Evolutionary conservation across 208 protist genomes (phyloP).

Genomic region (Phytomonas sp.): DNA sequence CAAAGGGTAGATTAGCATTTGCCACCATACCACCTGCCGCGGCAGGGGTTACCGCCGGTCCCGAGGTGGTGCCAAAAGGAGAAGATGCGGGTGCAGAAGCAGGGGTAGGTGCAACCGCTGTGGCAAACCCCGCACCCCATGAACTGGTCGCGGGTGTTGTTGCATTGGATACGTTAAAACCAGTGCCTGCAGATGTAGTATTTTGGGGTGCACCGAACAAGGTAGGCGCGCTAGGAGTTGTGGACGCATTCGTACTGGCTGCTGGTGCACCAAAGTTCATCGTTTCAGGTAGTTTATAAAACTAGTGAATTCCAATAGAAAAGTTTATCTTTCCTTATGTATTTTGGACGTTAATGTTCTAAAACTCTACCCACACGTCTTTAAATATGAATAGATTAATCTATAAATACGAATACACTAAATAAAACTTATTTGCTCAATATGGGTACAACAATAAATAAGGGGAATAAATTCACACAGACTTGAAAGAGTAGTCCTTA

Average conservation of each 20-base stretch:
- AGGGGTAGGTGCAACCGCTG: constrained; percentile 16
- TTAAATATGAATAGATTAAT: background rate
- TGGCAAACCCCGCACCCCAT: constrained; percentile 13
- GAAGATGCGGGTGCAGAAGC: constrained; percentile 12
- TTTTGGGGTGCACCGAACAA: background rate
- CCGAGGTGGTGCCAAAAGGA: constrained; percentile 1
- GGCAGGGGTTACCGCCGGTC: constrained; percentile 8
- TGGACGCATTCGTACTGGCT: background rate
- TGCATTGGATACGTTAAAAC: constrained; percentile 14
- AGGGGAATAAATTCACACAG: background rate
- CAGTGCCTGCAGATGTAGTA: constrained; percentile 4
- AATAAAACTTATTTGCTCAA: background rate
- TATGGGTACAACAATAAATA: background rate
- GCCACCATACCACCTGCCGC: too few species aligned
- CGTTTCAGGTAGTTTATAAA: background rate
- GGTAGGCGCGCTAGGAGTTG: background rate
- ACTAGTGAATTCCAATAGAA: background rate
- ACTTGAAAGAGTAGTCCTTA: background rate
- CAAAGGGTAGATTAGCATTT: too few species aligned
- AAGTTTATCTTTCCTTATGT: background rate
- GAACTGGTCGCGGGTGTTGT: constrained; percentile 11
- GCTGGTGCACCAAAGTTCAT: constrained; percentile 1
- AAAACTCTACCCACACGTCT: background rate
- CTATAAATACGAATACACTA: background rate
- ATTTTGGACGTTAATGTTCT: background rate